Evolutionary conservation across 1,284 basidiomycete species (phyloP).

Genomic region (Fistulinella cinereoalba): DNA sequence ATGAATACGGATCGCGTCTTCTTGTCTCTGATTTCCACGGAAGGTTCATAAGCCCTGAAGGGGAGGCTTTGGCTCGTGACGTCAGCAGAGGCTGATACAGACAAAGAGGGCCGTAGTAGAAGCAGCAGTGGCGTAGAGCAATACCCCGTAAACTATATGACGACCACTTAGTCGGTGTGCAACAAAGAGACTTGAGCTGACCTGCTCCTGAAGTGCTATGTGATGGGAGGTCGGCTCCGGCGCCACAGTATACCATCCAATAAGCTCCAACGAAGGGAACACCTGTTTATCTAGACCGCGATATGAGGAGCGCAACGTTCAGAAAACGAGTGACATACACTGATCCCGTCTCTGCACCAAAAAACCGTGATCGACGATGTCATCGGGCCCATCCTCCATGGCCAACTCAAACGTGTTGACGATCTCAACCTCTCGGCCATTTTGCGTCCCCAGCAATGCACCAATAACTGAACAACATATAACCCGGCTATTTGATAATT

Average conservation of each 20-base stretch:
- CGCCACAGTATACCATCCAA: conserved; percentile 96
- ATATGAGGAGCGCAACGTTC: conserved; percentile 7
- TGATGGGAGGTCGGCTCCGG: conserved; percentile 68
- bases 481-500: conserved; percentile 1
- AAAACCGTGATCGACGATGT: conserved; percentile 77
- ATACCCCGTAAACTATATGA: conserved; percentile 61
- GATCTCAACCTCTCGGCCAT: conserved; percentile 92
- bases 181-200: conserved; percentile 30
- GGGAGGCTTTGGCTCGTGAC: conserved; percentile 71
- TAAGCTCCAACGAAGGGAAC: conserved; percentile 93
- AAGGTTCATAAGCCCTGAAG: conserved; percentile 86
- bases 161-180: not conserved
- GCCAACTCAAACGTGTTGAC: conserved; percentile 94
- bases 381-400: conserved; percentile 48
- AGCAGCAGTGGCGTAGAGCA: conserved; percentile 78
- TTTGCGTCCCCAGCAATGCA: conserved; percentile 91
- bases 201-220: conserved; percentile 84
- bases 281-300: conserved; percentile 84
- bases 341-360: conserved; percentile 83
- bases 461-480: conserved; percentile 67
- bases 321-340: conserved; percentile 54
- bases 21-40: conserved; percentile 76
- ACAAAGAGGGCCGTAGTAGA: conserved; percentile 57
- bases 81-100: conserved; percentile 50
- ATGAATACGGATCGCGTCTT: conserved; percentile 79